A percentile compares a stretch with the other conserved stretches of the same genome.
phyloP scores from a whole-genome alignment of 495 filamentous ascomycete species.

The Talaromyces proteolyticus region DNA sequence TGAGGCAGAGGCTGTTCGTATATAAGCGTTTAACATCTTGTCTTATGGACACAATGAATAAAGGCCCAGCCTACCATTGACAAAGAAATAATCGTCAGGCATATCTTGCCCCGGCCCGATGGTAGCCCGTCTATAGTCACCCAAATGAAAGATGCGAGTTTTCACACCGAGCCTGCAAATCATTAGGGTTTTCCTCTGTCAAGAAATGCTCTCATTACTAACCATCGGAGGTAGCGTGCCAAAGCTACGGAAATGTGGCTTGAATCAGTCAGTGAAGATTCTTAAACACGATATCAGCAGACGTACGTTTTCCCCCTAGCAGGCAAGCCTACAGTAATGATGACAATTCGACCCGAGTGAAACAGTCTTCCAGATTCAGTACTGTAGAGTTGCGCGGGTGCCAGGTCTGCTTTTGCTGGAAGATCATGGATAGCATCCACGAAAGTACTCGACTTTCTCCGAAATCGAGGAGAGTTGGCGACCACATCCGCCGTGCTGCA shows the following conservation, averaged over 20 bases:
- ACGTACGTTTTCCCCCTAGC: conserved; percentile 93
- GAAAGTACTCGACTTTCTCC: conserved; percentile 88
- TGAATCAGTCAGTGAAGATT: conserved; percentile 9
- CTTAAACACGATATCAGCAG: conserved; percentile 7
- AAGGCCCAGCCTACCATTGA: conserved; percentile 55
- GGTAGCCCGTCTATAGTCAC: conserved; percentile 91
- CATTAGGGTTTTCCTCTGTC: conserved; percentile 15
- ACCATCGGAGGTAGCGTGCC: conserved; percentile 92
- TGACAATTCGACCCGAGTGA: conserved; percentile 93
- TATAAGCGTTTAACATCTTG: conserved; percentile 10
- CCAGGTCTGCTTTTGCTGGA: conserved; percentile 74
- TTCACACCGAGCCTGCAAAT: conserved; percentile 84
- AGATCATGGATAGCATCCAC: conserved; percentile 97
- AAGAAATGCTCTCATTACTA: conserved; percentile 20
- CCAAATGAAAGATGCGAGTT: conserved; percentile 93
- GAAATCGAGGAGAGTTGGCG: conserved; percentile 74
- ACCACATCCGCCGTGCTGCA: conserved; percentile 76
- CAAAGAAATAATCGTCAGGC: conserved; percentile 96
- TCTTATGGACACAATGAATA: neutral
- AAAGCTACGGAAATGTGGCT: conserved; percentile 94
- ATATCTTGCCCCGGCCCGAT: conserved; percentile 82
- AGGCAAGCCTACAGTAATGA: conserved; percentile 93
- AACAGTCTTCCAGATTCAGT: conserved; percentile 96
- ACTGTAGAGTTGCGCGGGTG: conserved; percentile 95
- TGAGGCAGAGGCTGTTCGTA: conserved; percentile 64